Base-by-base conservation (phyloP, 176 grass and related monocot genomes). In the Poa annua region DNA sequence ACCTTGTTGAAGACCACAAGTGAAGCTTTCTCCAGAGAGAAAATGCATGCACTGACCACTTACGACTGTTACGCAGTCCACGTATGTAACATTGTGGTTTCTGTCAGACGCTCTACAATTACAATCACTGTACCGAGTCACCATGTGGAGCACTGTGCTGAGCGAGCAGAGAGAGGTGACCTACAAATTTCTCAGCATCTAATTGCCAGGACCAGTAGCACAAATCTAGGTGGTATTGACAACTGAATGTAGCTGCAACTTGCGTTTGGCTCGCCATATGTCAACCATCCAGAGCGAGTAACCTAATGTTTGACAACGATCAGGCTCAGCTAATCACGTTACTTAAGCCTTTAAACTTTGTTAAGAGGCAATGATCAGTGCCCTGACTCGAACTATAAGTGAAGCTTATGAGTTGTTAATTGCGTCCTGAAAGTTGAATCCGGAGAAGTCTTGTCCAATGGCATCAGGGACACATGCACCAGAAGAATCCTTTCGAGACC, bases 271-370 rank as follows among this genome's bases (percentile, higher is more conserved):
- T 45, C 71, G 64, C 63, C 72, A 78, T 44, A 76, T 15, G 76
- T 82, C 88, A 86, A 86, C 73, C 79, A 78, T 78, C 34, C 22
- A 32, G 65, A 38, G 34, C 8, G 24, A 64, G 34, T 66, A 89
- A 86, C 26, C 47, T 50, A 78, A 83, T 90, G 56, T 72, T 89
- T 86, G 72, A 86, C 65, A 82, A 15, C 1, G 41, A 9, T 42
- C 19, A 48, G 64, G 45, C 49, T 55, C 20, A 54, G 10, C 25
- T 2, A 54, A 55, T 49, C 71, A 33, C 32, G 36, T 77, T 45
- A 45, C 8, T 45, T 64, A 76, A 49, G 69, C 8, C 15, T 68
- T 69, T 24, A 21, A 7, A 5, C 12, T 5, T 50, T 9, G 5
- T 74, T 74, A 64, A 64, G 34, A 78, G 25, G 66, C 38, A 21